Evolutionary conservation across 331 rosid species (phyloP).

Genomic region (Erythrophleum ivorense): DNA sequence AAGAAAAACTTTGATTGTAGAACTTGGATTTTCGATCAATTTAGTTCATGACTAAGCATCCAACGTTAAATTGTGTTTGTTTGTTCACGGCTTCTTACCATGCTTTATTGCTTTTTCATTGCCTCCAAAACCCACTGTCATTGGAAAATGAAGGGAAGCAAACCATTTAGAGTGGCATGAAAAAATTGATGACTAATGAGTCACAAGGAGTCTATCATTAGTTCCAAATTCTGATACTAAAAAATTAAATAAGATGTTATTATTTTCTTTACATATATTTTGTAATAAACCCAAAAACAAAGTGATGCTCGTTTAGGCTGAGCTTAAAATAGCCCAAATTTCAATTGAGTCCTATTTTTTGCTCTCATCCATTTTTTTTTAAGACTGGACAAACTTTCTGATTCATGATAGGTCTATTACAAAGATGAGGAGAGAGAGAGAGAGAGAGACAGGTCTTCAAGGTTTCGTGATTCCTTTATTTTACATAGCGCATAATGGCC

Average conservation of each 20-base stretch:
- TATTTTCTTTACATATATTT: no score
- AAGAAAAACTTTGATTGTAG: background rate
- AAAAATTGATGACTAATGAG: background rate
- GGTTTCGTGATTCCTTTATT: background rate
- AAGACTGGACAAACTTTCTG: no score
- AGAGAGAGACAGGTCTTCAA: background rate
- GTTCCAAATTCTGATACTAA: no score
- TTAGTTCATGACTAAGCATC: background rate
- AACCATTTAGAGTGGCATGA: constrained; percentile 4
- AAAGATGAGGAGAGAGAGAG: no score
- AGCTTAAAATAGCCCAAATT: no score
- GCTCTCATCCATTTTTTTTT: no score
- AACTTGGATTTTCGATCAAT: background rate
- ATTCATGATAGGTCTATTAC: no score
- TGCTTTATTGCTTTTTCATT: background rate
- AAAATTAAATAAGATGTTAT: no score
- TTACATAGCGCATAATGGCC: background rate
- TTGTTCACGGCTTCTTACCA: background rate
- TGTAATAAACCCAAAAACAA: no score
- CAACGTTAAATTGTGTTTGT: background rate
- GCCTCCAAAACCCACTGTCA: background rate
- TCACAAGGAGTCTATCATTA: no score
- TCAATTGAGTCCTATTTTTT: no score
- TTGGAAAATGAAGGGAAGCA: background rate
- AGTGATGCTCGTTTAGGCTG: no score